Evolutionary conservation across 2,329 filamentous ascomycete genomes (phyloP), one percentile per base, ranked within the genome.

Genomic region (Pyrenochaeta sp.): DNA sequence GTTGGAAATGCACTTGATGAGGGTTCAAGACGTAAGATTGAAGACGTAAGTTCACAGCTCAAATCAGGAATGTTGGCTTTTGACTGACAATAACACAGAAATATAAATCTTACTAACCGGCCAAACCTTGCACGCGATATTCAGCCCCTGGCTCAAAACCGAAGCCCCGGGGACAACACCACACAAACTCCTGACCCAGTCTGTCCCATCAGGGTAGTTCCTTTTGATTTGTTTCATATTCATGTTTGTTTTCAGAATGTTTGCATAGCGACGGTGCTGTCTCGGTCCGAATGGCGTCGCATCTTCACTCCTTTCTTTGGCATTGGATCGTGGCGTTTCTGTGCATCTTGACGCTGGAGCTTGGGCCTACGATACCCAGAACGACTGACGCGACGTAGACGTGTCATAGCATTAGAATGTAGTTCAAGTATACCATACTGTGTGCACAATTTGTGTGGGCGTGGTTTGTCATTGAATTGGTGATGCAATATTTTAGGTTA

Each of bases 1-100:
- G 94, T 93, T 13, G 96, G 92, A 0, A 99, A 99, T 77, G 88
- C 91, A 46, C 82, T 99, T 67, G 95, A 99, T 80, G 90, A 91
- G 52, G 84, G 88, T 61, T 93, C 97, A 73, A 81, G 90, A 73
- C 85, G 91, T 70, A 88, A 91, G 73, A 88, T 93, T 72, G 91
- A 96, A 70, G 93, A 97, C 84, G 94, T 97, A 81, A 87, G 92
- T 89, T 9, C 28, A 30, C 13, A 3, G 19, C 27, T 12, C 13
- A n/a, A 2, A 22, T 49, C 2, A 15, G 48, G 2, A 10, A 32
- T 39, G 3, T 44, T 36, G 37, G 3, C 12, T 39, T 47, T 50
- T 54, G 25, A 27, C 60, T 66, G 56, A 65, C 44, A n/a, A 52
- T 19, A 24, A 10, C 3, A 12, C 58, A 74, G 72, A 74, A 74